A percentile compares a stretch with the other conserved stretches of the same genome.
phyloP scores from a whole-genome alignment of 805 yeast species.

The Myxozyma kluyveri region DNA sequence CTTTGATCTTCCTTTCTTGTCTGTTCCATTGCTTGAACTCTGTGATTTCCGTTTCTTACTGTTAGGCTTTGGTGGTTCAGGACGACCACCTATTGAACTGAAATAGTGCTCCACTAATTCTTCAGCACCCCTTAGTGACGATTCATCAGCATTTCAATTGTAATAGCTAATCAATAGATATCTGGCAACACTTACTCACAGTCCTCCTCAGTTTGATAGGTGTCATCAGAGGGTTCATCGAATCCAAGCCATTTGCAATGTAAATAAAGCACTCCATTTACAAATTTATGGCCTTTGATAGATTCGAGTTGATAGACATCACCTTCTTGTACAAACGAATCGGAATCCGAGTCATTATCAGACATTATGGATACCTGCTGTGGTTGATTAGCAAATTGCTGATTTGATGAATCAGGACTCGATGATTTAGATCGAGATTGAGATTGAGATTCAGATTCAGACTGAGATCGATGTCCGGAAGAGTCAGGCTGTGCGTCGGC shows the following conservation, averaged over 20 bases:
- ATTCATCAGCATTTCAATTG: background rate
- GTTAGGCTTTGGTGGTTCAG: background rate
- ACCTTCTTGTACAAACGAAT: slow-evolving; percentile 5
- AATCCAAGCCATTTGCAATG: slow-evolving; percentile 19
- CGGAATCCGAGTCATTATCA: no score
- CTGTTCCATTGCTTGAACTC: no score
- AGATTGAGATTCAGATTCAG: no score
- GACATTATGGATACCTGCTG: no score
- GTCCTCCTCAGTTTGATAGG: slow-evolving; percentile 21
- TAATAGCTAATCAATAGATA: background rate
- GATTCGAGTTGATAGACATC: slow-evolving; percentile 9
- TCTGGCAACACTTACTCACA: slow-evolving; percentile 4
- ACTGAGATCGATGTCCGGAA: no score
- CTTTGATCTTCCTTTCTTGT: no score
- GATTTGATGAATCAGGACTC: no score
- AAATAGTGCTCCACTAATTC: slow-evolving; percentile 3
- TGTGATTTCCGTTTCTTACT: no score
- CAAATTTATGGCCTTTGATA: slow-evolving; percentile 9
- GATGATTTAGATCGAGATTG: no score
- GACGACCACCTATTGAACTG: background rate
- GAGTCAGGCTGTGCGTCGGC: no score
- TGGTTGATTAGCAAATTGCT: no score
- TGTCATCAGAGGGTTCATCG: slow-evolving; percentile 14
- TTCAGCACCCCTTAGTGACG: slow-evolving; percentile 2
- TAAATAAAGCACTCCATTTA: slow-evolving; percentile 1